Evolutionary conservation across 1,139 yeast genomes (phyloP).

Genomic region (Pneumocystis oryctolagi): DNA sequence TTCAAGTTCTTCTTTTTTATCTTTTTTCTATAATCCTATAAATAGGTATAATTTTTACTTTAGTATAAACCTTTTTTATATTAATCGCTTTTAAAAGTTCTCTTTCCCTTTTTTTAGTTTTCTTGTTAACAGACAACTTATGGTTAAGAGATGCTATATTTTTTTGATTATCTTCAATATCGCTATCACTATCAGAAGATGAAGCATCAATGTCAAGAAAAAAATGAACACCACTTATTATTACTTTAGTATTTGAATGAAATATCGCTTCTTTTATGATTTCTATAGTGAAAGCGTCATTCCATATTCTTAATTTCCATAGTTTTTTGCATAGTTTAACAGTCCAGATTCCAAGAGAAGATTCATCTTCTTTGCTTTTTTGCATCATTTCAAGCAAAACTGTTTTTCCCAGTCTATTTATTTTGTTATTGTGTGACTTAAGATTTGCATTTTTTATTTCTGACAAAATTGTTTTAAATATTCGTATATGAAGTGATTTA

Average conservation of each 20-base stretch:
- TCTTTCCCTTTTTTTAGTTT: slow-evolving; percentile 62
- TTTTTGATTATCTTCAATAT: slow-evolving; percentile 29
- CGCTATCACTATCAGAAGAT: slow-evolving; percentile 71
- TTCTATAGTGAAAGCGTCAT: slow-evolving; percentile 82
- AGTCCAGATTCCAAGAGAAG: slow-evolving; percentile 80
- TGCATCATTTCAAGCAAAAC: slow-evolving; percentile 60
- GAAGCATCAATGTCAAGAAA: slow-evolving; percentile 92
- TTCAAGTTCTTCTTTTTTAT: slow-evolving; percentile 39
- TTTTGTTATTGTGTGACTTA: slow-evolving; percentile 70
- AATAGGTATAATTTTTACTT: slow-evolving; percentile 4
- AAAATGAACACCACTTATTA: slow-evolving; percentile 76
- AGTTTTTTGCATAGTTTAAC: slow-evolving; percentile 84
- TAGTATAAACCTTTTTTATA: slow-evolving; percentile 18
- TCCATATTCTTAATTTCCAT: slow-evolving; percentile 95
- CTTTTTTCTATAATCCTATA: slow-evolving; percentile 26
- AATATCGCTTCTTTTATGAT: slow-evolving; percentile 91
- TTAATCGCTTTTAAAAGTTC: slow-evolving; percentile 62
- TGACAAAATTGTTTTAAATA: slow-evolving; percentile 63
- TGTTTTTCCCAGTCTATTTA: slow-evolving; percentile 84
- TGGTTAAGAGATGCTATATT: slow-evolving; percentile 46
- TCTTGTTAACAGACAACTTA: slow-evolving; percentile 69
- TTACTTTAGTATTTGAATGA: slow-evolving; percentile 75
- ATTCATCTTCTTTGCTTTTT: slow-evolving; percentile 52
- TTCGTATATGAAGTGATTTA: slow-evolving; percentile 66
- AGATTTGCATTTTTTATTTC: slow-evolving; percentile 69